These are phyloP conservation scores for Glebionis coronaria DNA, from an alignment of 129 eudicot species.

Conservation along the genomic window DNA sequence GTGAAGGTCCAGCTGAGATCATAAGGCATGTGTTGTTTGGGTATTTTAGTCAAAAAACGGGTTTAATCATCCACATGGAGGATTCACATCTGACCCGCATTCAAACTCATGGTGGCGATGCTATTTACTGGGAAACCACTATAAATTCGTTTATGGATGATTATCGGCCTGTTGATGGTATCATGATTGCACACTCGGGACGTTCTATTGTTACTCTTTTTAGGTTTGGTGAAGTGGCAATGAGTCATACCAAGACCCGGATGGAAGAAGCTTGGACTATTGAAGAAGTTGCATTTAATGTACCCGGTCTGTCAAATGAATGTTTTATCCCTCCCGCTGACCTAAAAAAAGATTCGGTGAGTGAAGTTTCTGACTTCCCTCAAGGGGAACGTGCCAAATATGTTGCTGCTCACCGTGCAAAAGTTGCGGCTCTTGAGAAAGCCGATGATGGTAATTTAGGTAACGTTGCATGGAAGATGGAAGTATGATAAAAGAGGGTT, in stretches of 20 bases:
- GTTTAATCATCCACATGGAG: conserved; percentile 79
- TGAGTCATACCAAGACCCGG: conserved; percentile 81
- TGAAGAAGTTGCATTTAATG: conserved; percentile 80
- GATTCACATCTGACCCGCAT: conserved; percentile 91
- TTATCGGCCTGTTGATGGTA: conserved; percentile 77
- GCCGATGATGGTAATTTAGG: conserved; percentile 26
- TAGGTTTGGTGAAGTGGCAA: conserved; percentile 77
- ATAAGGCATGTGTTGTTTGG: conserved; percentile 82
- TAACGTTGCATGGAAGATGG: conserved; percentile 53
- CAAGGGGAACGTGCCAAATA: conserved; percentile 46
- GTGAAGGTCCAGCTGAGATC: conserved; percentile 93
- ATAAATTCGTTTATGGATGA: conserved; percentile 71
- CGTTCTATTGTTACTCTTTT: conserved; percentile 77
- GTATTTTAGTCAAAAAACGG: conserved; percentile 83
- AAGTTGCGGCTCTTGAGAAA: conserved; percentile 72
- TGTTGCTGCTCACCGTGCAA: conserved; percentile 49
- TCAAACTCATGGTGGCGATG: conserved; percentile 76
- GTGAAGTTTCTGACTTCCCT: conserved; percentile 52
- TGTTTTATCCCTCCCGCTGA: conserved; percentile 94
- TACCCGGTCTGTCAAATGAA: conserved; percentile 77
- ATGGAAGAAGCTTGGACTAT: conserved; percentile 96
- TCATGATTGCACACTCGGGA: conserved; percentile 89
- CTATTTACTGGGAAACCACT: conserved; percentile 85
- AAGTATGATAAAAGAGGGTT: conserved; percentile 24
- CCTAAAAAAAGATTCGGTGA: conserved; percentile 48